Evolutionary conservation across 228 moss, liverwort and hornwort species (phyloP).

Genomic region (Sphagnum fallax): DNA sequence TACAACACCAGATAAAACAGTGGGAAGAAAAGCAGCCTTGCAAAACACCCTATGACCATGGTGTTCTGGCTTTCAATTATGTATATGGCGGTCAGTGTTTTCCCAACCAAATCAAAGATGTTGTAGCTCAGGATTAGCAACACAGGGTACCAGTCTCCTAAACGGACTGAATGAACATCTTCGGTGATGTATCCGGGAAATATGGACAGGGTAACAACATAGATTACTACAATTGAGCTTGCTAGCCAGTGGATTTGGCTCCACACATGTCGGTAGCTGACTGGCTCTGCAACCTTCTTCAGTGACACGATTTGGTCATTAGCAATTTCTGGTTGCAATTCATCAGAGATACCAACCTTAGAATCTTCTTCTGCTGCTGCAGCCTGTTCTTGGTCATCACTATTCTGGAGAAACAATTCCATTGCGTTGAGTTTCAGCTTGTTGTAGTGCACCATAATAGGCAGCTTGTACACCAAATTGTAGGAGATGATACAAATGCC

Average conservation of each 20-base stretch:
- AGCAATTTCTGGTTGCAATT: constrained; percentile 4
- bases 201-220: constrained; percentile 55
- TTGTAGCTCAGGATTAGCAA: constrained; percentile 54
- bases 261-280: constrained; percentile 56
- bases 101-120: constrained; percentile 66
- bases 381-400: constrained; percentile 8
- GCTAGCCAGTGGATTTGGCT: constrained; percentile 62
- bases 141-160: constrained; percentile 82
- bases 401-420: constrained; percentile 18
- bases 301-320: constrained; percentile 34
- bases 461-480: constrained; percentile 71
- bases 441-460: constrained; percentile 68
- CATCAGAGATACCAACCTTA: constrained; percentile 7
- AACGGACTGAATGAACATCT: constrained; percentile 65
- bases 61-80: constrained; percentile 28
- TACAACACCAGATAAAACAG: constrained; percentile 58
- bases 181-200: constrained; percentile 74
- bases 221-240: constrained; percentile 31
- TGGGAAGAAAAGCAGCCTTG: constrained; percentile 60
- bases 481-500: constrained; percentile 42
- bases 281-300: constrained; percentile 37
- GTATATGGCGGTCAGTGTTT: constrained; percentile 43
- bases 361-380: constrained; percentile 16
- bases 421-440: constrained; percentile 39
- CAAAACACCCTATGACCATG: constrained; percentile 46